Evolutionary conservation across 2,329 filamentous ascomycete species (phyloP), one percentile per base, ranked within the genome.

Genomic region (Chaetomium strumarium): DNA sequence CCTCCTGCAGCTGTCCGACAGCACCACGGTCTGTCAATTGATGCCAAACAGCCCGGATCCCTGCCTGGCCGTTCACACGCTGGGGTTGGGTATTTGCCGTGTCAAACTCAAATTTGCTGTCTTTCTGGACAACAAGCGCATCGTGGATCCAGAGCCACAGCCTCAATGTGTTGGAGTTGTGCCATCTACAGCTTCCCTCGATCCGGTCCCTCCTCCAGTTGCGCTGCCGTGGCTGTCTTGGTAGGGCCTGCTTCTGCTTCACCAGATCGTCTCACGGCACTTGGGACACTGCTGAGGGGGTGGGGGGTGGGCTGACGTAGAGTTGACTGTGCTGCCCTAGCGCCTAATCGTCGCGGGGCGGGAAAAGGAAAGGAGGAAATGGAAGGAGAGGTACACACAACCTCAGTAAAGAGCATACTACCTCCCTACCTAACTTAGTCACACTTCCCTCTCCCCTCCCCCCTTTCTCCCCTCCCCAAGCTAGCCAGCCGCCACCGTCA

Each of bases 1-100:
- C 66, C 64, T 72, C 65, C 68, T 78, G 75, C 74, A 74, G 70
- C 68, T 65, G 68, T 63, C 75, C 75, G 72, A 57, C 58, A 65
- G 60, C 62, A n/a, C 66, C 68, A 62, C 61, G 65, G 66, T 68
- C 66, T 71, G 68, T 69, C 69, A 70, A 69, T 66, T 64, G 47
- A 57, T 62, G 59, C 55, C 67, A 70, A 68, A 67, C 69, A 71
- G 66, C 63, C 67, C 67, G 62, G 58, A 64, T 64, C 66, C 68
- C 68, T 74, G 72, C 70, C 69, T 67, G 67, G 64, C 63, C 52
- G 64, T 62, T 62, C 64, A 58, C 65, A 54, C 62, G n/a, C n/a
- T n/a, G n/a, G n/a, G n/a, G n/a, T 62, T 60, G 62, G 62, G 62
- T 68, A 71, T 72, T 72, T 72, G 70, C 66, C 63, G 41, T 67